phyloP scores from a whole-genome alignment of 2,329 filamentous ascomycete genomes.

The Phialophora chinensis region DNA sequence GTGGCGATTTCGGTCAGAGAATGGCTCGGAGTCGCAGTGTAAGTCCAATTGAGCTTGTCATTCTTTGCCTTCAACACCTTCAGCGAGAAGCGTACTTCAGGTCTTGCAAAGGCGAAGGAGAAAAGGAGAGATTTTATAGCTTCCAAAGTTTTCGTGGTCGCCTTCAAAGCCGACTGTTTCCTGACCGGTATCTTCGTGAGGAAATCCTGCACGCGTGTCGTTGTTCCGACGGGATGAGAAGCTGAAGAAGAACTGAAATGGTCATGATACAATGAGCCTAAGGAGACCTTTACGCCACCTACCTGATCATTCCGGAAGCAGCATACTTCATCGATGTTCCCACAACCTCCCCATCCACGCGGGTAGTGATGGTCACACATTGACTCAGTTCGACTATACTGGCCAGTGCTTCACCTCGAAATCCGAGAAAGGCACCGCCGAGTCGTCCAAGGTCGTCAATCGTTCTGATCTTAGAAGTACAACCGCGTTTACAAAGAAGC shows the following conservation, averaged over 20 bases:
- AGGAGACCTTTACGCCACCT: slow-evolving; percentile 30
- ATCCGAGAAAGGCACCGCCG: slow-evolving; percentile 65
- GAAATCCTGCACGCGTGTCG: slow-evolving; percentile 62
- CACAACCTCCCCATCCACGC: slow-evolving; percentile 62
- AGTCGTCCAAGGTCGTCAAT: slow-evolving; percentile 62
- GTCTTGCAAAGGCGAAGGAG: slow-evolving; percentile 65
- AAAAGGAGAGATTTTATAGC: slow-evolving; percentile 62
- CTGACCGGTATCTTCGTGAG: slow-evolving; percentile 66
- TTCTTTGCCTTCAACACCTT: slow-evolving; percentile 65
- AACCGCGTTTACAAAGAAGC: slow-evolving; percentile 62
- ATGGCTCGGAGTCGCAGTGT: slow-evolving; percentile 56
- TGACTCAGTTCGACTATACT: slow-evolving; percentile 66
- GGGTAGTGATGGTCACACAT: slow-evolving; percentile 59
- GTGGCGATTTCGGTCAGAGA: slow-evolving; percentile 60
- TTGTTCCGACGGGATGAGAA: slow-evolving; percentile 66
- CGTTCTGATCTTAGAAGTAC: slow-evolving; percentile 68
- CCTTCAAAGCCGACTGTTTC: slow-evolving; percentile 61
- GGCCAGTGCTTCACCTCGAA: slow-evolving; percentile 68
- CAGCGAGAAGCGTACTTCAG: slow-evolving; percentile 61
- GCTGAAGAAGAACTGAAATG: slow-evolving; percentile 48
- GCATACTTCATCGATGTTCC: slow-evolving; percentile 59
- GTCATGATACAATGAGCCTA: slow-evolving; percentile 36
- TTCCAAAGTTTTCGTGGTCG: slow-evolving; percentile 55
- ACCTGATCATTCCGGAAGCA: slow-evolving; percentile 57
- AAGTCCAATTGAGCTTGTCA: slow-evolving; percentile 65